These are phyloP conservation scores for Pseudogymnoascus sp. DNA, from an alignment of 2,329 filamentous ascomycete genomes.

Conservation along the genomic window DNA sequence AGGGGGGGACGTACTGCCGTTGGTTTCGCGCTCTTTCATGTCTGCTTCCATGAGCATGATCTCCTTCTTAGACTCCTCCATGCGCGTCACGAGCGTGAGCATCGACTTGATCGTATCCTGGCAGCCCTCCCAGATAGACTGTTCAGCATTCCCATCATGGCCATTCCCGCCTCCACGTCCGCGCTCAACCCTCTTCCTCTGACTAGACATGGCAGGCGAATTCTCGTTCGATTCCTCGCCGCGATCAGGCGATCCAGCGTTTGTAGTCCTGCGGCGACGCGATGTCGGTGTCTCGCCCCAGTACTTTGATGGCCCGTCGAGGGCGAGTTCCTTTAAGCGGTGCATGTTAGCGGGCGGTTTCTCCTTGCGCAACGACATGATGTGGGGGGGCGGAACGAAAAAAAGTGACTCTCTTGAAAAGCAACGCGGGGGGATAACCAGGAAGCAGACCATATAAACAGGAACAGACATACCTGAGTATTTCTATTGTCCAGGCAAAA, in stretches of 20 bases:
- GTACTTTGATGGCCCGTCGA: constrained; percentile 9
- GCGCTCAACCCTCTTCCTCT: constrained; percentile 6
- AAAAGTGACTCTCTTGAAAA: not conserved
- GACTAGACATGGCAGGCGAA: not conserved
- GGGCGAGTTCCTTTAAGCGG: not conserved
- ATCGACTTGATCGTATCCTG: not conserved
- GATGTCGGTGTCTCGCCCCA: not conserved
- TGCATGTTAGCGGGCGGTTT: not conserved
- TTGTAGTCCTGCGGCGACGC: not conserved
- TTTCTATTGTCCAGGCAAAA: constrained; percentile 7
- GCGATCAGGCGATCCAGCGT: not conserved
- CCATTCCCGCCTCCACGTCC: not conserved
- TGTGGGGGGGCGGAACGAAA: not conserved
- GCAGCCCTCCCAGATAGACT: constrained; percentile 2
- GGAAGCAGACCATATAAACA: constrained; percentile 7
- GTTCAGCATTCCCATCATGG: not conserved
- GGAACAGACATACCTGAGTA: constrained; percentile 10
- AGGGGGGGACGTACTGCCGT: not conserved
- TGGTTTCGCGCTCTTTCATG: not conserved
- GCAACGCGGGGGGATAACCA: not conserved
- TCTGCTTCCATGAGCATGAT: not conserved
- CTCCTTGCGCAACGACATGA: not conserved
- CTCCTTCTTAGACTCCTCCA: not conserved
- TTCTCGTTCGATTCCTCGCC: not conserved
- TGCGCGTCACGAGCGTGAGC: not conserved